Base-by-base conservation (phyloP, 163 green algal genomes). In the Coccomyxa subellipsoidea region DNA sequence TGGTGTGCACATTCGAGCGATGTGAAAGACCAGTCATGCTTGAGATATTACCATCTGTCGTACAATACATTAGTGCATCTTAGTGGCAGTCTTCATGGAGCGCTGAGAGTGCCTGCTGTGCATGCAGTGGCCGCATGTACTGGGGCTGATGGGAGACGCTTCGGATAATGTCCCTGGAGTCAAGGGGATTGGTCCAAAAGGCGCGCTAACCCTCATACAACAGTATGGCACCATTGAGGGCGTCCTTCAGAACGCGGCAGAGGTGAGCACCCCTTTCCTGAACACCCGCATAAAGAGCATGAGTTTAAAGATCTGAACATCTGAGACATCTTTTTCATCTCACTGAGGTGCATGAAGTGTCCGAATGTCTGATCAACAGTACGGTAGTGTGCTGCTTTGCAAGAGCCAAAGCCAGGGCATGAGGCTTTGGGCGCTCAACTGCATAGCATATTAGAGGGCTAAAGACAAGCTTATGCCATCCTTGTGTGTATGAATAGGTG, bases 81-180 rank as follows among this genome's bases (percentile, higher is more conserved):
- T n/a, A n/a, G n/a, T n/a, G n/a, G n/a, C n/a, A n/a, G n/a, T n/a
- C n/a, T n/a, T n/a, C n/a, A n/a, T n/a, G n/a, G n/a, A n/a, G n/a
- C n/a, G n/a, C n/a, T 59, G 3, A 27, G 47, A 59, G 5, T 59
- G 5, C 47, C 23, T 12, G 21, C 2, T 79, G 72, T 79, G 47
- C 9, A 15, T 47, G 76, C 87, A 92, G 84, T 95, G 90, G 85
- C 69, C 83, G 7, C 92, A 96, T 80, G 77, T 94, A 38, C 84
- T 93, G 82, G 92, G 91, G 32, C 85, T 96, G 31, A 83, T 38
- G 7, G 92, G 92, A 1, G 92, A 96, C 84, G 37, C 84, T 7
- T 80, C 59, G 9, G 92, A 96, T 84, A 95, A 95, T 77, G 84
- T 96, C 10, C 92, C 92, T 2, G 92, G 92, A 1, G 91, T 95